Base-by-base conservation (phyloP, 257 asterid genomes). In the Rehmannia glutinosa region DNA sequence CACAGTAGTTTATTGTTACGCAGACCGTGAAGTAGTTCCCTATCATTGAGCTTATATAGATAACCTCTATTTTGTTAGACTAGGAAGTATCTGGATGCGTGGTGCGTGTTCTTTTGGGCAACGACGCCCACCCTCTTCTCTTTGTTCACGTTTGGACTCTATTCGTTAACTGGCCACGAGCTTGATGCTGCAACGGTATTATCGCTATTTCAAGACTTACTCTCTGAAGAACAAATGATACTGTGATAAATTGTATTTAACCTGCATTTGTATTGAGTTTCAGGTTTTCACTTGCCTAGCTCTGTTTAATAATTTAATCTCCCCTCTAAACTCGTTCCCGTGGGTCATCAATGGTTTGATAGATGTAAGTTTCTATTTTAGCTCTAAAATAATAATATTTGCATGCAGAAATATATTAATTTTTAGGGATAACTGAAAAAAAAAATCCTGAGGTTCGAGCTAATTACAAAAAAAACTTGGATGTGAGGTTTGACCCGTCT, bases 61-160 rank as follows among this genome's bases (percentile, higher is more conserved):
- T 65, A 56, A 5, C 53, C 46, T 33, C 57, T 71, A 35, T 73
- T 52, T 68, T 59, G 66, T 52, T 64, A 93, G 99, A 88, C 97
- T 66, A 83, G 99, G 80, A 93, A 93, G 81, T 93, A 93, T 80
- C 74, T 93, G 92, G 99, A 93, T 62, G 97, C 98, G 8, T 93
- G 98, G 96, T 93, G 98, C 24, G 98, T 93, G 54, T 90, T 93
- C 90, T 93, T 93, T 78, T 93, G 99, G 99, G 99, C 99, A 59
- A 86, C 99, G 30, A 93, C 97, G 11, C 99, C 99, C 19, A 86
- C 99, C 39, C 92, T 93, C 66, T 93, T 93, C 84, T 90, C 99
- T 35, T 76, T 93, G 80, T 88, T 64, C 82, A 93, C 99, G 24
- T 93, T 93, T 42, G 99, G 99, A 58, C 95, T 93, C 54, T 90